Evolutionary conservation across 148 eudicot genomes (phyloP), one percentile per base, ranked within the genome.

Genomic region (Talinum fruticosum): DNA sequence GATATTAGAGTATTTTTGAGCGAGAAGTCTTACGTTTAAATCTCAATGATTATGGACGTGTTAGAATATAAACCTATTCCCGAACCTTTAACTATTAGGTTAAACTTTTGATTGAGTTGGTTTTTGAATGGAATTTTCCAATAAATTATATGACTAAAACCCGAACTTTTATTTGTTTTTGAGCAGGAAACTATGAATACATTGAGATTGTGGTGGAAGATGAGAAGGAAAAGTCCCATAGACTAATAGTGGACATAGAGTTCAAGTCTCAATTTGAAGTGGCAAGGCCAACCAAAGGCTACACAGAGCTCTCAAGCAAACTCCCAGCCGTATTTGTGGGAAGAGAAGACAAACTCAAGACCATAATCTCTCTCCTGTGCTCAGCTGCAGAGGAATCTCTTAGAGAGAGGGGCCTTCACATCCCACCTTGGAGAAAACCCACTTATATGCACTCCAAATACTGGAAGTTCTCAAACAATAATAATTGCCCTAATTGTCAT

Each of bases 241-340:
- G 89, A 76, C n/a, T 88, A 76, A 81, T 88, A 67, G 69, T 91
- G 21, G 96, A 91, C 69, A 79, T 88, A 54, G 93, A 91, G 80
- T 91, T 91, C 78, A 80, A 78, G 85, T 91, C 91, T 0, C 89
- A 91, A 74, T 91, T 91, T 74, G 96, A 91, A 65, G 72, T 91
- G 64, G 93, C 91, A 65, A 83, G 93, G 76, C 90, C 91, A 14
- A 91, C 90, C 5, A 26, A 80, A 66, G 69, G 65, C n/a, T 88
- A 89, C 86, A 73, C 67, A 68, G 80, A 86, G 51, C 82, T 91
- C 21, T 71, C 80, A 28, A 73, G 70, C 64, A 47, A 73, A 24
- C 81, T 89, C 10, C 93, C 96, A 47, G 44, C 29, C 41, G 82
- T 89, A 36, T 91, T 89, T 61, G 91, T 89, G 0, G 93, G 96